Base-by-base conservation (phyloP, 768 basidiomycete genomes). In the Leccinum variicolor region DNA sequence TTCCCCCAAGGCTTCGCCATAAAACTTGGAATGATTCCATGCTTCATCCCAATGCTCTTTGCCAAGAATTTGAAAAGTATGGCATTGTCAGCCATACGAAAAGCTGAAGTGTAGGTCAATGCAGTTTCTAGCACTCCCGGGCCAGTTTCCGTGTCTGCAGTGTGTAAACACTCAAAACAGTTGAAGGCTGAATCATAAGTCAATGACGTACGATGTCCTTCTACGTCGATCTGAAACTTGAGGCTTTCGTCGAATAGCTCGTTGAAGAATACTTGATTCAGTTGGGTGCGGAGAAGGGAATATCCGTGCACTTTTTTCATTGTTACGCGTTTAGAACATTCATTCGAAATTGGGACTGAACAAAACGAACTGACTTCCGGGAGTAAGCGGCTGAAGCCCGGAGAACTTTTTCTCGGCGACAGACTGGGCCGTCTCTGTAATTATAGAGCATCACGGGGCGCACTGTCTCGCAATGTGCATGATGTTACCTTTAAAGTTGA, bases 1-100 rank as follows among this genome's bases (percentile, higher is more conserved):
- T 92, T 86, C 31, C 86, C 87, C 90, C 92, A 97, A 25, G 95
- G 95, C 66, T 98, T 98, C 0, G 95, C 94, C 96, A 98, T 98
- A 74, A 99, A 99, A 58, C 92, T 96, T 1, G 97, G 96, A 39
- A 93, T 82, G 55, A 99, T 79, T 9, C 89, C 90, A 62, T 90
- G 80, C 69, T 87, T 84, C 82, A 97, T 90, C 0, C 96, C 96
- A 2, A 96, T 75, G 58, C 92, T 92, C 79, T 98, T 98, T 3
- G 92, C 90, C 14, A 91, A 72, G 63, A 87, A 90, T 71, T 99
- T 99, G 83, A 92, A 99, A 49, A 99, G 75, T 53, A 87, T 81
- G 0, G 95, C 94, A 67, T 94, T 94, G 66, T 96, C 94, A 1
- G 91, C 94, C 84, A 95, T 93, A 51, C 87, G 78, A 31, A 82